phyloP scores from a whole-genome alignment of 106 monocot species.

The Iris macrosiphon region DNA sequence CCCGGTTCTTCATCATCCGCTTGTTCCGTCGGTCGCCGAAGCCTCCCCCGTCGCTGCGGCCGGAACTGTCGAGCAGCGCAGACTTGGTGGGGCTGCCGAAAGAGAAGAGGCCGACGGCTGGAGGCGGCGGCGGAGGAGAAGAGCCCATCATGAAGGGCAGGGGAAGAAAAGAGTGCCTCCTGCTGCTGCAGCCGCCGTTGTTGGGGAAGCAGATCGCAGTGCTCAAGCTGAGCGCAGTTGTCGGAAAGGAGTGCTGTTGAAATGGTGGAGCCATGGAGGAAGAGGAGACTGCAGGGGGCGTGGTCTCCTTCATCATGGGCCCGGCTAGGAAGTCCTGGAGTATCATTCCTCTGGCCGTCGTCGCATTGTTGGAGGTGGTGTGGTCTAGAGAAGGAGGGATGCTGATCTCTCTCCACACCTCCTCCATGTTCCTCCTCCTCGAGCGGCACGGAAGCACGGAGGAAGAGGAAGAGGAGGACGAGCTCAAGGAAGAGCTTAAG shows the following conservation, averaged over 20 bases:
- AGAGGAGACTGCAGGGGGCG: not conserved
- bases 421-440: slow-evolving; percentile 35
- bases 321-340: slow-evolving; percentile 56
- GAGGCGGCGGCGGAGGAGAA: not conserved
- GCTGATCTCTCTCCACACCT: slow-evolving; percentile 63
- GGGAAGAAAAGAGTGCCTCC: not conserved
- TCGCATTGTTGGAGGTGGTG: not conserved
- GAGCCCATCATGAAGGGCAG: not conserved
- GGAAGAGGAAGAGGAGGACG: slow-evolving; percentile 18
- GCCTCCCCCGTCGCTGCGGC: not conserved
- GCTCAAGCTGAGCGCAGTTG: slow-evolving; percentile 17
- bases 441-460: slow-evolving; percentile 18
- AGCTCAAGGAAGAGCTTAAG: slow-evolving; percentile 12
- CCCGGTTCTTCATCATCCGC: slow-evolving; percentile 85
- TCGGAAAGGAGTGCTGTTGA: not conserved
- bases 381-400: slow-evolving; percentile 8
- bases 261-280: not conserved
- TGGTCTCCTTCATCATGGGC: slow-evolving; percentile 9
- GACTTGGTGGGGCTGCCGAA: slow-evolving; percentile 11
- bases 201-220: no score
- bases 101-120: not conserved
- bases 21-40: slow-evolving; percentile 46
- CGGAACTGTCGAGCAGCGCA: not conserved
- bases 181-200: no score
- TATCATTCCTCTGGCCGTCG: slow-evolving; percentile 14